Evolutionary conservation across 345 rosid species (phyloP).

Genomic region (Hypericum androsaemum): DNA sequence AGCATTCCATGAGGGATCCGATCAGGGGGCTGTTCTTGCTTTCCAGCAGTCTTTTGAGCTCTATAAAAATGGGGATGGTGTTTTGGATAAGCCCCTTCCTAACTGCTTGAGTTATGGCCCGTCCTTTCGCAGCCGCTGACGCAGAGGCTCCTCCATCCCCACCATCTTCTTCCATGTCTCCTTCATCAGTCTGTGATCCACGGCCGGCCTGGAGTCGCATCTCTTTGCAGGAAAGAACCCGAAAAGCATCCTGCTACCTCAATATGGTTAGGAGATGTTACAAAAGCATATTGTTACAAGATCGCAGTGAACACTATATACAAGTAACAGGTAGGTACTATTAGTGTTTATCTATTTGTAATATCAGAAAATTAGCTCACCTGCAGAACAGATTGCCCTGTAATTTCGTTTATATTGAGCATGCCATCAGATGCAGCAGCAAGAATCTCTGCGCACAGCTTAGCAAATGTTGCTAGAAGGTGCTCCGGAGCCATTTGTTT

Average conservation of each 20-base stretch:
- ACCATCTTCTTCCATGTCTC: constrained; percentile 51
- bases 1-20: constrained; percentile 91
- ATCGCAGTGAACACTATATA: too few relatives aligned
- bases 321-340: too few relatives aligned
- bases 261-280: background rate
- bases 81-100: constrained; percentile 83
- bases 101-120: constrained; percentile 81
- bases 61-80: constrained; percentile 91
- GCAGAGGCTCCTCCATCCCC: constrained; percentile 33
- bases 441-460: constrained; percentile 87
- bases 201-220: constrained; percentile 50
- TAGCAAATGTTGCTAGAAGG: constrained; percentile 88
- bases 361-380: constrained; percentile 20
- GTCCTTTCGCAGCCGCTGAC: constrained; percentile 53
- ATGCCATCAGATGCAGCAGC: constrained; percentile 90
- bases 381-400: constrained; percentile 86
- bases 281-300: background rate
- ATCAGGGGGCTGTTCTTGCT: constrained; percentile 85
- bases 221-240: constrained; percentile 80
- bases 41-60: constrained; percentile 79
- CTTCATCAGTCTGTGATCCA: constrained; percentile 34
- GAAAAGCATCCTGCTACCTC: constrained; percentile 68
- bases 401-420: constrained; percentile 57
- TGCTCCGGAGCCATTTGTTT: constrained; percentile 98
- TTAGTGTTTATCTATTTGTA: too few relatives aligned